phyloP scores from a whole-genome alignment of 2,329 filamentous ascomycete species.

The Lachnellula hyalina region DNA sequence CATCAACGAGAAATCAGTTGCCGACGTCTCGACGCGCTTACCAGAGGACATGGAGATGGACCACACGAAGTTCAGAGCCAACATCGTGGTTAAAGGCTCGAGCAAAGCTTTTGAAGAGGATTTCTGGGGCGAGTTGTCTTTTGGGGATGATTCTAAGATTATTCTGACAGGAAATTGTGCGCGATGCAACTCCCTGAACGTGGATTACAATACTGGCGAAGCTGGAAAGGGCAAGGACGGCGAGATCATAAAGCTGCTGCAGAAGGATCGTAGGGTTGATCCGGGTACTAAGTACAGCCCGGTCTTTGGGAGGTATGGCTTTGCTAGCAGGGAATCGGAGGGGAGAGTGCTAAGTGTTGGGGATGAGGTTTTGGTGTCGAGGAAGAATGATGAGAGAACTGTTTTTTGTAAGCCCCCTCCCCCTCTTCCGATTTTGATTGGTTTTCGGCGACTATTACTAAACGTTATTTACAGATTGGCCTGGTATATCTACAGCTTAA shows the following conservation, averaged over 20 bases:
- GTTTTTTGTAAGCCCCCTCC: conserved; percentile 41
- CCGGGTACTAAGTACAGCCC: conserved; percentile 61
- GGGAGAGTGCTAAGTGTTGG: conserved; percentile 39
- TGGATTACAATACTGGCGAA: conserved; percentile 63
- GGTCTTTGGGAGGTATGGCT: conserved; percentile 69
- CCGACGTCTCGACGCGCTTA: conserved; percentile 56
- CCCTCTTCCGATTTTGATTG: background rate
- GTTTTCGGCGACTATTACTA: background rate
- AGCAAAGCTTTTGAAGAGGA: conserved; percentile 60
- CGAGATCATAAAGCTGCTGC: conserved; percentile 63
- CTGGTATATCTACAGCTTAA: conserved; percentile 1
- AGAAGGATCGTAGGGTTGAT: conserved; percentile 66
- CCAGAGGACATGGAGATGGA: conserved; percentile 47
- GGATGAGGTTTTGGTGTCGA: conserved; percentile 42
- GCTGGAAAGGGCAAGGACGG: conserved; percentile 51
- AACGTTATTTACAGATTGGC: conserved; percentile 6
- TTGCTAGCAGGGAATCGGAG: conserved; percentile 37
- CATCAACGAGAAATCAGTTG: conserved; percentile 63
- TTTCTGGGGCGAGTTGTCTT: conserved; percentile 59
- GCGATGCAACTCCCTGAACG: conserved; percentile 64
- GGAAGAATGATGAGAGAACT: conserved; percentile 39
- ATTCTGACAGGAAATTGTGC: conserved; percentile 64
- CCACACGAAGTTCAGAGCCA: conserved; percentile 66
- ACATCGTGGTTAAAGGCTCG: conserved; percentile 61
- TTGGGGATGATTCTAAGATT: conserved; percentile 38